These are phyloP conservation scores for Pulveroboletus frians DNA, from an alignment of 768 basidiomycete genomes.

Conservation along the genomic window DNA sequence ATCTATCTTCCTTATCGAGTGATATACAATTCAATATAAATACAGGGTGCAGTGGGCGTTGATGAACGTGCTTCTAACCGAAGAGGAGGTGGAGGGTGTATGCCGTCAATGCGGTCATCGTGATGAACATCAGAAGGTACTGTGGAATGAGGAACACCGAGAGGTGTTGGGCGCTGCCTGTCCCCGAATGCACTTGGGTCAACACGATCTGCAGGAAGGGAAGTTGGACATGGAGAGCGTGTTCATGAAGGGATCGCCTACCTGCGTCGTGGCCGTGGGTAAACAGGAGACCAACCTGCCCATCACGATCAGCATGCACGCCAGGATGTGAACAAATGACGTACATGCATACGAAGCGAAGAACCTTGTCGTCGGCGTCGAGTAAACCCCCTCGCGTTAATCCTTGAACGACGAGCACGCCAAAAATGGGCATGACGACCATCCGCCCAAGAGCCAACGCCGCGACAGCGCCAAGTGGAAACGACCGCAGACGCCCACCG, in stretches of 20 bases:
- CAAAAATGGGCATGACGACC: conserved; percentile 54
- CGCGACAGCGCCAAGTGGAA: conserved; percentile 50
- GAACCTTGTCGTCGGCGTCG: conserved; percentile 46
- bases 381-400: conserved; percentile 47
- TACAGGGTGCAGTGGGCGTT: no score
- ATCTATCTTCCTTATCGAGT: no score
- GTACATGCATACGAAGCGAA: conserved; percentile 67
- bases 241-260: conserved; percentile 18
- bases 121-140: conserved; percentile 37
- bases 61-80: conserved; percentile 8
- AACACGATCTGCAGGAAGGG: conserved; percentile 44
- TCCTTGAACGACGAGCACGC: conserved; percentile 50
- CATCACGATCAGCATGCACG: not conserved
- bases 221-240: not conserved
- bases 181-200: conserved; percentile 63
- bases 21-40: no score
- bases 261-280: conserved; percentile 58
- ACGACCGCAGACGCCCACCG: conserved; percentile 35
- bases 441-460: conserved; percentile 51
- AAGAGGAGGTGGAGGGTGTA: conserved; percentile 36
- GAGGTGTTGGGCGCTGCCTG: conserved; percentile 57
- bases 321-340: conserved; percentile 21
- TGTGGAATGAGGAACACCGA: conserved; percentile 61
- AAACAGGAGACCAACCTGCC: conserved; percentile 54
- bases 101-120: conserved; percentile 35